Percentiles rank a stretch among this genome's conserved stretches.
phyloP scores from a whole-genome alignment of 352 stramenopile genomes.

The Pythium apleroticum region DNA sequence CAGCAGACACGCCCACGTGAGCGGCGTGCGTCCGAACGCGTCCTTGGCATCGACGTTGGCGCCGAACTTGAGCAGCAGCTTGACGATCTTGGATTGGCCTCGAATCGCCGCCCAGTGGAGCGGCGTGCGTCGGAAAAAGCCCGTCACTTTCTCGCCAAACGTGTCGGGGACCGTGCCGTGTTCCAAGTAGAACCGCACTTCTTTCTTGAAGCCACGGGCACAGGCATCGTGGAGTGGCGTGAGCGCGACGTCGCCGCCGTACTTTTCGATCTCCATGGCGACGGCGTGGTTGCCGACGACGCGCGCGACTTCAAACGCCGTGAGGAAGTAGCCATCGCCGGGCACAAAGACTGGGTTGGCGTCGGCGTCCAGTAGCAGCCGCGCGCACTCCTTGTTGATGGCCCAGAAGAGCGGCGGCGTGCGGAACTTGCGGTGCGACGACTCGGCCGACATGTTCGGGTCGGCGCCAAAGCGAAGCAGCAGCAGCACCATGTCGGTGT shows the following conservation, averaged over 20 bases:
- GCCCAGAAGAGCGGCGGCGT: conserved; percentile 74
- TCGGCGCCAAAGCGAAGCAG: conserved; percentile 64
- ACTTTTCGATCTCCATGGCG: conserved; percentile 74
- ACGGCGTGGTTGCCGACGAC: conserved; percentile 64
- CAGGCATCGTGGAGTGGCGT: conserved; percentile 73
- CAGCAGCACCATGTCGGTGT: conserved; percentile 64
- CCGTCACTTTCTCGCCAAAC: conserved; percentile 67
- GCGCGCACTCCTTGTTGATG: conserved; percentile 66
- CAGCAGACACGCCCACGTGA: conserved; percentile 74
- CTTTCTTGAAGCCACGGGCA: conserved; percentile 50
- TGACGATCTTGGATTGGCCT: conserved; percentile 53
- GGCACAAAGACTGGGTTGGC: conserved; percentile 66
- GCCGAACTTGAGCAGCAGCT: conserved; percentile 62
- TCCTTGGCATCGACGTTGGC: conserved; percentile 58
- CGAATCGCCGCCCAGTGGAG: conserved; percentile 84
- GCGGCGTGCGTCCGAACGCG: conserved; percentile 63
- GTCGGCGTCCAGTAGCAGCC: conserved; percentile 63
- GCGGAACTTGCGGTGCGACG: conserved; percentile 54
- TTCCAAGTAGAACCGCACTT: conserved; percentile 68
- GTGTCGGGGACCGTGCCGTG: conserved; percentile 64
- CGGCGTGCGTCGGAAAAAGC: conserved; percentile 65
- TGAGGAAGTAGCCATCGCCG: conserved; percentile 55
- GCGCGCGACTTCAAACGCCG: conserved; percentile 69
- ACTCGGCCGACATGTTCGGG: conserved; percentile 48
- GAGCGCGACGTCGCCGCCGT: conserved; percentile 71